Evolutionary conservation across 2,329 filamentous ascomycete genomes (phyloP).

Genomic region (Phialemoniopsis sp.): DNA sequence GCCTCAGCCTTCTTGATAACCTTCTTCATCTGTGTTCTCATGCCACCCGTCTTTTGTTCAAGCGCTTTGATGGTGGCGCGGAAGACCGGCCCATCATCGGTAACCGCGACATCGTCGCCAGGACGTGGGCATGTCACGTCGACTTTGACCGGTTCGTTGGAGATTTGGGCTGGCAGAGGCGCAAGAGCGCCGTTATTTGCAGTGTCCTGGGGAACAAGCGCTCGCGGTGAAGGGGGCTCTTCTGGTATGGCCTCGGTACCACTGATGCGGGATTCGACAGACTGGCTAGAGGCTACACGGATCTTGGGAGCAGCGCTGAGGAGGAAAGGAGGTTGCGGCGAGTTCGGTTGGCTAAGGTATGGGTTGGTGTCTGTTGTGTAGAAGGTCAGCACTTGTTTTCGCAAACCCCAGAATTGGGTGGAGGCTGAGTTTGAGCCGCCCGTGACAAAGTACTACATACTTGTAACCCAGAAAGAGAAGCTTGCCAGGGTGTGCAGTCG

Average conservation of each 20-base stretch:
- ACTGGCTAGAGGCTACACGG: conserved; percentile 82
- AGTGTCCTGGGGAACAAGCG: conserved; percentile 28
- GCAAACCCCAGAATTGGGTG: no score
- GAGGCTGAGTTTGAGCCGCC: no score
- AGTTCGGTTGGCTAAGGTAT: conserved; percentile 53
- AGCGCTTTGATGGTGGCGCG: conserved; percentile 93
- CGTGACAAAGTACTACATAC: conserved; percentile 36
- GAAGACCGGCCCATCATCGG: conserved; percentile 92
- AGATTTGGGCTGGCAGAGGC: conserved; percentile 14
- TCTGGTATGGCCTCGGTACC: conserved; percentile 55
- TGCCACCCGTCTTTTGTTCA: conserved; percentile 93
- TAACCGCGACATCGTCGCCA: conserved; percentile 76
- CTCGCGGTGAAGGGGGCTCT: conserved; percentile 51
- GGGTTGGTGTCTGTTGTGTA: conserved; percentile 33
- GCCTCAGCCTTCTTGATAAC: conserved; percentile 92
- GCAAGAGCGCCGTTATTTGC: conserved; percentile 11
- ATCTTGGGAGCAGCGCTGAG: conserved; percentile 70
- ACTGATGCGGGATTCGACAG: conserved; percentile 77
- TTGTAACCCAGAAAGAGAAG: conserved; percentile 94
- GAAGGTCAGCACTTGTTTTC: conserved; percentile 7
- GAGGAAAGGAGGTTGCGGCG: conserved; percentile 69
- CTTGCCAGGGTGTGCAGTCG: conserved; percentile 81
- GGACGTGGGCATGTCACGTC: conserved; percentile 85
- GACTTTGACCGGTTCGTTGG: conserved; percentile 64
- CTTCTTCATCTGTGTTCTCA: conserved; percentile 93